phyloP scores from a whole-genome alignment of 169 alveolate genomes.

The Neospora caninum region DNA sequence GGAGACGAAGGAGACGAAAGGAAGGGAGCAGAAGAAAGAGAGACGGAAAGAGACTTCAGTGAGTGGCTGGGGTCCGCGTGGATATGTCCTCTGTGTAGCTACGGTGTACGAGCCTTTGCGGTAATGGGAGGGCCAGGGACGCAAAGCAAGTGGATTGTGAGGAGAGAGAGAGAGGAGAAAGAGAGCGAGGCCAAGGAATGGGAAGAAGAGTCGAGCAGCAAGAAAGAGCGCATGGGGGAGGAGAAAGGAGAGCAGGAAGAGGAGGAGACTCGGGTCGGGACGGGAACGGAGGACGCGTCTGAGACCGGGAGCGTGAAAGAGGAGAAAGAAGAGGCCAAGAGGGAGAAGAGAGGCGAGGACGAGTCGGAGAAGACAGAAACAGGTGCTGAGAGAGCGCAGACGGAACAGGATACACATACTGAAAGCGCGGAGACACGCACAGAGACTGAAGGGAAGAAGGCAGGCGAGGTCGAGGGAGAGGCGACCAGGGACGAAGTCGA shows the following conservation, averaged over 20 bases:
- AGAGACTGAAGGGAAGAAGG: neutral
- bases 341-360: neutral
- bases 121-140: conserved; percentile 7
- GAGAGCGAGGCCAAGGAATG: neutral
- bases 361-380: neutral
- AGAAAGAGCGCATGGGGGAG: neutral
- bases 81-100: neutral
- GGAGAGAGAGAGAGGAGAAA: neutral
- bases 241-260: neutral
- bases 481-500: neutral
- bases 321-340: neutral
- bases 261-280: neutral
- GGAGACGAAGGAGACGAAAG: neutral
- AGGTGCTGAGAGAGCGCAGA: neutral
- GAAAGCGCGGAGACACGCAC: neutral
- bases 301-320: neutral
- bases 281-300: neutral
- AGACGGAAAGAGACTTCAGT: neutral
- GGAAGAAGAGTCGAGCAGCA: neutral
- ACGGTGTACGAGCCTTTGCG: neutral
- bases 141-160: conserved; percentile 24
- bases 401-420: neutral
- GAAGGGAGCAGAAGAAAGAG: neutral
- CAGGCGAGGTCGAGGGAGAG: neutral
- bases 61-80: neutral